Evolutionary conservation across 2,329 filamentous ascomycete genomes (phyloP).

Genomic region (Cordyceps cicadae): DNA sequence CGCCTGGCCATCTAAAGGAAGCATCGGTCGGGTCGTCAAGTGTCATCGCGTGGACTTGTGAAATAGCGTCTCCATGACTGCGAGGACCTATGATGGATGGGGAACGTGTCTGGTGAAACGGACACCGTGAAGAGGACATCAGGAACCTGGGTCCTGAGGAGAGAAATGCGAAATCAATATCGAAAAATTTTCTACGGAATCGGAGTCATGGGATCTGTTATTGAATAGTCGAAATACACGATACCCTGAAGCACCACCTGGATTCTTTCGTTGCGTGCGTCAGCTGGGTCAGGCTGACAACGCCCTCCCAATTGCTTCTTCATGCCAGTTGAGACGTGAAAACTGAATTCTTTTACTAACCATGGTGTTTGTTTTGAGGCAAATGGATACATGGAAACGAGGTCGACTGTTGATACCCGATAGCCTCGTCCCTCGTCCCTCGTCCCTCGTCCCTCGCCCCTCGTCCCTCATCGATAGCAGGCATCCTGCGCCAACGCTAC

Average conservation of each 20-base stretch:
- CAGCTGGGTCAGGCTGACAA: not conserved
- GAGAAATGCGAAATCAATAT: not conserved
- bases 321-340: no score
- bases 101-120: slow-evolving; percentile 4
- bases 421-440: no score
- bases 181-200: not conserved
- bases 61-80: not conserved
- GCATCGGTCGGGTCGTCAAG: no score
- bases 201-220: not conserved
- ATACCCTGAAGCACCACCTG: not conserved
- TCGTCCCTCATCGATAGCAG: no score
- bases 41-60: not conserved
- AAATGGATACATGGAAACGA: no score
- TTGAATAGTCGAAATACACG: slow-evolving; percentile 1
- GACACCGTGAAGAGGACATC: slow-evolving; percentile 3
- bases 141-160: not conserved
- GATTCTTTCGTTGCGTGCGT: not conserved
- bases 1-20: slow-evolving; percentile 76
- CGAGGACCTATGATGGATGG: not conserved
- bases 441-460: no score
- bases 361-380: no score
- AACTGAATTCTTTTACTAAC: no score
- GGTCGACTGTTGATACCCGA: no score
- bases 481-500: no score
- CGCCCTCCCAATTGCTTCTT: not conserved